Evolutionary conservation across 140 eudicot genomes (phyloP), one percentile per base, ranked within the genome.

Genomic region (Oenanthe javanica): DNA sequence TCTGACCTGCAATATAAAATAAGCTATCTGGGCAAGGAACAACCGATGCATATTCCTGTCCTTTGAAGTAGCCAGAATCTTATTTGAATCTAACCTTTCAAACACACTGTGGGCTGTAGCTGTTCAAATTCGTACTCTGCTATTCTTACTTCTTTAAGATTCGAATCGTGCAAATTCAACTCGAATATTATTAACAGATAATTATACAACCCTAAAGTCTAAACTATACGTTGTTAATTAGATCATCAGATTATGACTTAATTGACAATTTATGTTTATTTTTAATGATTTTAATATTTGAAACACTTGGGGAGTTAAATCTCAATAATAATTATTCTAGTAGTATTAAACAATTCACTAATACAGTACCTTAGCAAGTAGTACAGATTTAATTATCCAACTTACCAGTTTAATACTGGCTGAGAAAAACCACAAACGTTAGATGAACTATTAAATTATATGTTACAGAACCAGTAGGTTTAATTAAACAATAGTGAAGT

Each of bases 61-160:
- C 70, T 61, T 61, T 61, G 69, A 61, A 61, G 0, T 6, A 59
- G 67, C n/a, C n/a, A n/a, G n/a, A n/a, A 61, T 61, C 69, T n/a
- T 61, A n/a, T 61, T 61, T 23, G 70, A 61, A 61, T 61, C 11
- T 61, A 61, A 61, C 70, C 70, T 61, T 61, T 61, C 70, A 61
- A 23, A n/a, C 70, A 61, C 70, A 61, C 70, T 61, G 38, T 61
- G 70, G 70, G 70, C 70, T 61, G 70, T 23, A 23, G 70, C 70
- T 61, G 38, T 61, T 59, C 31, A 59, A 6, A 5, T 5, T 21
- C n/a, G 69, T 59, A 6, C 14, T 59, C 4, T 21, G 69, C 36
- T 52, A 4, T 21, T 52, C 12, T 52, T 52, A 15, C 21, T n/a
- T 7, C 25, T n/a, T 59, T 21, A 5, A 61, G 70, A 61, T 61